Conservation (phyloP, 202 grass and related monocot species). For the Panicum virgatum region DNA sequence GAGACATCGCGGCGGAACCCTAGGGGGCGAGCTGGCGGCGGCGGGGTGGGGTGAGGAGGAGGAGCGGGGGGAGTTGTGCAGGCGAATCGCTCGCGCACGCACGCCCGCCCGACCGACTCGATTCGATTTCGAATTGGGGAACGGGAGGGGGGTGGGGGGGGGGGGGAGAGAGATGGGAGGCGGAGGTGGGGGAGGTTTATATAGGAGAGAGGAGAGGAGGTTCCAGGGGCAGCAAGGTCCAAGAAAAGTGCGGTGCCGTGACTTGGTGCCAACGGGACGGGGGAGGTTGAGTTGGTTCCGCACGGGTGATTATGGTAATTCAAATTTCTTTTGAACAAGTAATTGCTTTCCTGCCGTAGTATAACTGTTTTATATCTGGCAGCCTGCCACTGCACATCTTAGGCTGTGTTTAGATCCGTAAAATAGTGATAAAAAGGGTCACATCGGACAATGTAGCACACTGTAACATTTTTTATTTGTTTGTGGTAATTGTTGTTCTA, state of each 20-base stretch:
- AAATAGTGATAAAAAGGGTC: too few relatives aligned
- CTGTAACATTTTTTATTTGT: too few relatives aligned
- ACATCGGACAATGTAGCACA: too few relatives aligned
- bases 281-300: neutral
- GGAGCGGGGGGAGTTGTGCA: neutral
- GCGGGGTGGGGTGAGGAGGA: too few relatives aligned
- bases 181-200: constrained; percentile 1
- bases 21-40: constrained; percentile 5
- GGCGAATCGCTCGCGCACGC: constrained; percentile 21
- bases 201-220: constrained; percentile 7
- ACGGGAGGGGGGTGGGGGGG: neutral
- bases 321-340: neutral
- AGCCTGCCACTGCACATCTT: too few relatives aligned
- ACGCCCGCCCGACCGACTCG: constrained; percentile 19
- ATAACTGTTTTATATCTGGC: too few relatives aligned
- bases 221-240: neutral
- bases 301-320: neutral
- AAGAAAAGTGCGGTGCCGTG: neutral
- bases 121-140: constrained; percentile 52
- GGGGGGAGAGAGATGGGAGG: too few relatives aligned
- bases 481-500: too few relatives aligned
- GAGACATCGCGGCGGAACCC: constrained; percentile 67
- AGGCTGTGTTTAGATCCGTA: too few relatives aligned
- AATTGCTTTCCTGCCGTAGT: neutral
- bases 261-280: neutral